Evolutionary conservation across 2,329 filamentous ascomycete genomes (phyloP).

Genomic region (Alternaria brassicicola): DNA sequence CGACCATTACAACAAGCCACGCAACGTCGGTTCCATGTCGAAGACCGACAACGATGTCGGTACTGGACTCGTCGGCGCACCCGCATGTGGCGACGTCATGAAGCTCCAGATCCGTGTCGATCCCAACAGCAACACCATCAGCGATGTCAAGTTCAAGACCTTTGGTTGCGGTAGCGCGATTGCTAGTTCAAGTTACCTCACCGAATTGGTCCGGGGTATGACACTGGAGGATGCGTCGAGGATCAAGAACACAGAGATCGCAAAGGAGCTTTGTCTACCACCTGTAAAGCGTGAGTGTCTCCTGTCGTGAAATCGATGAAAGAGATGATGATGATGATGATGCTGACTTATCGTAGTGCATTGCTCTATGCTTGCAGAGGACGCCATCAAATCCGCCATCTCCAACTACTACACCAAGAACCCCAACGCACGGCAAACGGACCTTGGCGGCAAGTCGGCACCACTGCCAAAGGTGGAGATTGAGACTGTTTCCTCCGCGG

Average conservation of each 20-base stretch:
- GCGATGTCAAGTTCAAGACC: constrained; percentile 97
- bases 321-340: background rate
- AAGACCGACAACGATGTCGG: constrained; percentile 85
- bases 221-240: constrained; percentile 89
- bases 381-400: constrained; percentile 91
- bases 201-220: constrained; percentile 94
- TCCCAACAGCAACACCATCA: constrained; percentile 83
- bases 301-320: background rate
- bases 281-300: constrained; percentile 78
- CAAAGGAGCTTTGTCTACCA: constrained; percentile 89
- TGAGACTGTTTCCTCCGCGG: constrained; percentile 56
- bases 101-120: constrained; percentile 94
- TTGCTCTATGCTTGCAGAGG: constrained; percentile 91
- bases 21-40: constrained; percentile 78
- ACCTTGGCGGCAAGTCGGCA: constrained; percentile 75
- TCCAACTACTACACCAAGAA: constrained; percentile 92
- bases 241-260: constrained; percentile 97
- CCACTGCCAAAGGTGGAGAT: constrained; percentile 70
- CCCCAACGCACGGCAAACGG: constrained; percentile 73
- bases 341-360: constrained; percentile 65
- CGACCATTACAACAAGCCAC: constrained; percentile 81
- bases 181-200: constrained; percentile 91
- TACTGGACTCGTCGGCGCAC: constrained; percentile 89
- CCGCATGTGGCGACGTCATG: constrained; percentile 91
- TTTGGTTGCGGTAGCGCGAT: constrained; percentile 96